Conservation (phyloP, 176 grass and related monocot species). For the Stipa capillata region DNA sequence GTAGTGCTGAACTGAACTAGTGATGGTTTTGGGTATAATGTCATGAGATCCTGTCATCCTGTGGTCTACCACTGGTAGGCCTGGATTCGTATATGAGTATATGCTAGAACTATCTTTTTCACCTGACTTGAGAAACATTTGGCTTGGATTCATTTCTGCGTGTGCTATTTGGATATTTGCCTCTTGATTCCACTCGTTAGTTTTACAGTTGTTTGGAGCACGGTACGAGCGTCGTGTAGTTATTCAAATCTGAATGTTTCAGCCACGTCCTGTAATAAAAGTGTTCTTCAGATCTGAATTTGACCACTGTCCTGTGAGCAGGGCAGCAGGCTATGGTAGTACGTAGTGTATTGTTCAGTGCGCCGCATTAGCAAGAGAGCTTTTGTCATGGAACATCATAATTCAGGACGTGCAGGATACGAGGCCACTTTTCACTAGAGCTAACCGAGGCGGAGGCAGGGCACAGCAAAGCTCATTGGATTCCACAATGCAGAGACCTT, state of each 20-base stretch:
- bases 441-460: neutral
- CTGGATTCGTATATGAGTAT: slow-evolving; percentile 4
- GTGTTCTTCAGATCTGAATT: neutral
- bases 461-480: neutral
- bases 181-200: neutral
- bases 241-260: neutral
- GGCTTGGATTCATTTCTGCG: neutral
- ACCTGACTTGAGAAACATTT: too few relatives aligned
- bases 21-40: neutral
- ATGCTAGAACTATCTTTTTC: neutral
- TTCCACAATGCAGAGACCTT: neutral
- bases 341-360: slow-evolving; percentile 15
- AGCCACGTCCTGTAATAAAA: neutral
- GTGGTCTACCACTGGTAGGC: slow-evolving; percentile 24
- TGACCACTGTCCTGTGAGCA: neutral
- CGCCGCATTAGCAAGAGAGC: neutral
- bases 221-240: neutral
- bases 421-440: neutral
- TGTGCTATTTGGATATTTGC: neutral
- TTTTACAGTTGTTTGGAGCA: neutral
- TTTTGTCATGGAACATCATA: neutral
- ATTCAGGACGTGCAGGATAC: neutral
- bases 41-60: neutral
- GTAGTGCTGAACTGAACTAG: neutral
- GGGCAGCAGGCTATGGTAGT: neutral